Evolutionary conservation across 148 eudicot species (phyloP), one percentile per base, ranked within the genome.

Genomic region (Pouteria glomerata): DNA sequence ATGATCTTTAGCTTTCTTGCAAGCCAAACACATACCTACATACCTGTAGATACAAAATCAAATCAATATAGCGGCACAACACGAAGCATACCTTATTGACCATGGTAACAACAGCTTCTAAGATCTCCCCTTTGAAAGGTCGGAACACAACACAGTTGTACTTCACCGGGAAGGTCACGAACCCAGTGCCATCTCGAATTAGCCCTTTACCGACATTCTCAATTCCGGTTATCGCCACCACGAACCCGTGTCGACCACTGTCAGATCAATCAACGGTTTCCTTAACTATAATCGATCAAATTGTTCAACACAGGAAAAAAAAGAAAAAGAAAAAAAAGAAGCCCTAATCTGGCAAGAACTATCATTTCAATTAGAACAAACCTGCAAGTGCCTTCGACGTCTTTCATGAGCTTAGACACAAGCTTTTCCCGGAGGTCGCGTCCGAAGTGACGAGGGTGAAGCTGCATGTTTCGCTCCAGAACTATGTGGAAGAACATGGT

Each of bases 381-480:
- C 98, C 94, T 93, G 93, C 98, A 94, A 79, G 98, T 94, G 70
- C 97, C 98, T 66, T 94, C 98, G 0, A 94, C 96, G 52, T 94
- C 97, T 74, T 87, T 91, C 90, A 94, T 88, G 53, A 94, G 96
- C 69, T 94, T 89, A 57, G 98, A 55, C 34, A 86, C 79, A n/a
- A 94, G 94, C 74, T 91, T 94, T 4, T 89, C 96, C 0, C 97
- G 89, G 26, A 94, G 87, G 31, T 94, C 93, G 58, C 96, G 87
- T 11, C 96, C 98, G 33, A 94, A 94, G 77, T 94, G 93, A 61
- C 97, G 91, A 16, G 97, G 98, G 48, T 94, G 97, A 4, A 94
- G 93, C 73, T 89, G 95, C 97, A 91, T 94, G 60, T 91, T 91
- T 44, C 98, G 76, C 82, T 94, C 97, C 70, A 94, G 65, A 0